Percentiles rank a stretch among this genome's conserved stretches.
Conservation (phyloP, 129 eudicot genomes). For the Helianthus tuberosus region DNA sequence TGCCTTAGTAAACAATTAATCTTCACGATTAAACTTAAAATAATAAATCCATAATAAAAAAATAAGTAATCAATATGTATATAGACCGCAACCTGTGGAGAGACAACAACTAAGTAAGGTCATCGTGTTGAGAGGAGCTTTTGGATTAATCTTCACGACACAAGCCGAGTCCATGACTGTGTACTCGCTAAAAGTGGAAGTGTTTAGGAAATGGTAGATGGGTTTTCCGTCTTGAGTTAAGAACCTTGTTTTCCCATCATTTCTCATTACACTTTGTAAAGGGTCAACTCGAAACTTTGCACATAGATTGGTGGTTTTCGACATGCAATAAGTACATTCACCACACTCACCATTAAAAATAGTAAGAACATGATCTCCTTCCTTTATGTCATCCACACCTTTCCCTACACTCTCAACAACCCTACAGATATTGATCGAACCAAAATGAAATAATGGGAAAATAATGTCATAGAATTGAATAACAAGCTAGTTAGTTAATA, state of each 20-base stretch:
- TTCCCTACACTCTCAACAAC: slow-evolving; percentile 76
- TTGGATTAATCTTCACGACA: slow-evolving; percentile 55
- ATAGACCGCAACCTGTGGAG: slow-evolving; percentile 50
- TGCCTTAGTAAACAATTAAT: slow-evolving; percentile 11
- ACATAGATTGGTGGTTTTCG: slow-evolving; percentile 54
- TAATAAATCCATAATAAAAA: neutral
- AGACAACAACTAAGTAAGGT: slow-evolving; percentile 70
- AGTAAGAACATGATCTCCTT: slow-evolving; percentile 66
- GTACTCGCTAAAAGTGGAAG: slow-evolving; percentile 71
- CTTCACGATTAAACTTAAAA: neutral
- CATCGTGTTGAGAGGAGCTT: slow-evolving; percentile 58
- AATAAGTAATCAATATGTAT: neutral
- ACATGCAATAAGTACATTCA: slow-evolving; percentile 59
- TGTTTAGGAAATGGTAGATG: slow-evolving; percentile 64
- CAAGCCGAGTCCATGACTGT: slow-evolving; percentile 69
- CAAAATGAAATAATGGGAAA: neutral
- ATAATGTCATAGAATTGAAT: neutral
- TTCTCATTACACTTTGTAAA: slow-evolving; percentile 45
- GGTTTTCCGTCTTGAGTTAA: slow-evolving; percentile 48
- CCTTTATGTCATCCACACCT: slow-evolving; percentile 54
- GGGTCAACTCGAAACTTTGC: slow-evolving; percentile 50
- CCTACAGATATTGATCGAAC: slow-evolving; percentile 22
- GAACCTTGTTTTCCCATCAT: slow-evolving; percentile 55
- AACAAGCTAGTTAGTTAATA: neutral
- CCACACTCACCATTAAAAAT: slow-evolving; percentile 78